A percentile compares a stretch with the other conserved stretches of the same genome.
Evolutionary conservation across 805 yeast species (phyloP).

Genomic region (Metschnikowia peoriensis): DNA sequence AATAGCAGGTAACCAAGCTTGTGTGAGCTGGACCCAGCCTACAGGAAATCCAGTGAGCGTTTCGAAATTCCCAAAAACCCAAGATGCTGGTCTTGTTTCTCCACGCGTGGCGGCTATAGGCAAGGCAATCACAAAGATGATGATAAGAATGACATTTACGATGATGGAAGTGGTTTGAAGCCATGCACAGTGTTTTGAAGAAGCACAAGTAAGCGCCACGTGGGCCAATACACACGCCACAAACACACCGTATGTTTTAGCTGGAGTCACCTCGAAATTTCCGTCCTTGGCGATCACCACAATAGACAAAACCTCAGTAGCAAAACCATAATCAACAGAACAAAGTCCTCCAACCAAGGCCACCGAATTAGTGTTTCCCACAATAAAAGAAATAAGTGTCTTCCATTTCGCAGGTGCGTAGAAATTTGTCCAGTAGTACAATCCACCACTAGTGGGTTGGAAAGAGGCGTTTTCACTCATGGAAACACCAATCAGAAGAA

Average conservation of each 20-base stretch:
- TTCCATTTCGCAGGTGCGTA: conserved; percentile 50
- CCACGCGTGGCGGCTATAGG: conserved; percentile 52
- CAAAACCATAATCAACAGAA: conserved; percentile 70
- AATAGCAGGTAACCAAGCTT: conserved; percentile 60
- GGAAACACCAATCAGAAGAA: conserved; percentile 54
- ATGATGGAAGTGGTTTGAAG: conserved; percentile 59
- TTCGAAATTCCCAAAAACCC: conserved; percentile 53
- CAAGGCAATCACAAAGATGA: conserved; percentile 58
- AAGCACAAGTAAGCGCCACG: conserved; percentile 50
- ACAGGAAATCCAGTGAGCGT: conserved; percentile 55
- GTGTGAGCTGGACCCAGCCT: conserved; percentile 51
- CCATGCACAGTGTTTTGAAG: conserved; percentile 56
- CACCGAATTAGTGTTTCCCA: conserved; percentile 66
- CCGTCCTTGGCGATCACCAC: conserved; percentile 56
- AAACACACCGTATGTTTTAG: conserved; percentile 61
- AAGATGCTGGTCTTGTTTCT: conserved; percentile 48
- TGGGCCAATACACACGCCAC: conserved; percentile 58
- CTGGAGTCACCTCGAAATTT: conserved; percentile 51
- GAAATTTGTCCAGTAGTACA: conserved; percentile 64
- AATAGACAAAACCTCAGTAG: conserved; percentile 56
- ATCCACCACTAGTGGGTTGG: conserved; percentile 74
- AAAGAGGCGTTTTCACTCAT: conserved; percentile 69
- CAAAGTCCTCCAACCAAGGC: conserved; percentile 67
- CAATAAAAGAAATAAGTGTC: conserved; percentile 33
- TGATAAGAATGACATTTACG: conserved; percentile 51